These are phyloP conservation scores for Nitzschia putrida DNA, from an alignment of 108 stramenopile genomes.

Conservation along the genomic window DNA sequence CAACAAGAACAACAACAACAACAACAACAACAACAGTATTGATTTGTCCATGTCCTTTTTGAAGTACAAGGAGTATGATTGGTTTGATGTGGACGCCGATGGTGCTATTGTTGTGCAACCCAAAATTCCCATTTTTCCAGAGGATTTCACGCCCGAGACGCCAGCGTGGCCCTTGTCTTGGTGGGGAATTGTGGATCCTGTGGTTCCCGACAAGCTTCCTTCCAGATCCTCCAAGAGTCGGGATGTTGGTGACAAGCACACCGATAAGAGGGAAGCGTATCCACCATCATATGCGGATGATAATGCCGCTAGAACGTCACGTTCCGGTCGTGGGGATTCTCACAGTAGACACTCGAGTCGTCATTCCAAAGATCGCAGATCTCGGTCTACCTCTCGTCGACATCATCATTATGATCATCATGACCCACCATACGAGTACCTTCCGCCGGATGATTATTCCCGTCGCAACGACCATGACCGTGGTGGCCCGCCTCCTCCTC, in stretches of 20 bases:
- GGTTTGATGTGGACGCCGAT: slow-evolving; percentile 50
- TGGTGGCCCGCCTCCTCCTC: background rate
- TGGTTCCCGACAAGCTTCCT: slow-evolving; percentile 1
- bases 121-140: slow-evolving; percentile 62
- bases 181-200: slow-evolving; percentile 72
- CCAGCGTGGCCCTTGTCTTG: slow-evolving; percentile 54
- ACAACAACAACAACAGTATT: background rate
- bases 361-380: background rate
- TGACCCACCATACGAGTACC: too few species aligned
- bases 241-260: background rate
- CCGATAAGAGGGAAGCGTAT: background rate
- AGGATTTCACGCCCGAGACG: slow-evolving; percentile 52
- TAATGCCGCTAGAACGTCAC: background rate
- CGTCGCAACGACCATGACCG: background rate
- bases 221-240: too few species aligned
- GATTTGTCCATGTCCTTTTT: slow-evolving; percentile 19
- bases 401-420: background rate
- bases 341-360: background rate
- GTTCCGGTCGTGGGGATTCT: background rate
- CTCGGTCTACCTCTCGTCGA: background rate
- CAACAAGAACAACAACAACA: too few species aligned
- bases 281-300: background rate
- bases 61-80: slow-evolving; percentile 29
- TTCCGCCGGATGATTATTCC: background rate
- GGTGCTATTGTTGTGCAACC: slow-evolving; percentile 51